Percentiles rank a stretch among this genome's conserved stretches.
These are phyloP conservation scores for Suhomyces terraborum DNA, from an alignment of 1,139 yeast genomes.

Conservation along the genomic window DNA sequence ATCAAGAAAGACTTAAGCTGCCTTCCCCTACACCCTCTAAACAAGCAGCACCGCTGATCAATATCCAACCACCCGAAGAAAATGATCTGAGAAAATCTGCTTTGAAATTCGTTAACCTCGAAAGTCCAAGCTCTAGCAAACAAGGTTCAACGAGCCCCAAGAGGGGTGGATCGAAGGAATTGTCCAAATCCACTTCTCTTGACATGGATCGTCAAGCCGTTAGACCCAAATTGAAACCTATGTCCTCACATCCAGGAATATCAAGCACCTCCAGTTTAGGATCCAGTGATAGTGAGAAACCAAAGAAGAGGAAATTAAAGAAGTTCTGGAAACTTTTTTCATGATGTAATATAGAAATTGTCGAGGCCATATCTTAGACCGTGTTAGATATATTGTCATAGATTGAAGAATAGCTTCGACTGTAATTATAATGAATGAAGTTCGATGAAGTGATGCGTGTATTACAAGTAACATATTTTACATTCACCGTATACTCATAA, in stretches of 20 bases:
- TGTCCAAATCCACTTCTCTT: constrained; percentile 34
- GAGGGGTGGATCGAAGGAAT: constrained; percentile 9
- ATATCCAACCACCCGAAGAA: constrained; percentile 12
- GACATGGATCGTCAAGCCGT: constrained; percentile 23
- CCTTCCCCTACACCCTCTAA: constrained; percentile 11
- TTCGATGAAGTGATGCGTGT: background rate
- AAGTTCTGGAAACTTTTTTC: constrained; percentile 44
- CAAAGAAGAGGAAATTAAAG: constrained; percentile 30
- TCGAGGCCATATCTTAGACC: background rate
- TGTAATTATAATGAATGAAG: background rate
- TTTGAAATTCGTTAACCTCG: constrained; percentile 30
- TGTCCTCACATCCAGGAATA: constrained; percentile 45
- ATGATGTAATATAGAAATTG: constrained; percentile 6
- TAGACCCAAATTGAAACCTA: constrained; percentile 31
- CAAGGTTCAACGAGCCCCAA: constrained; percentile 9
- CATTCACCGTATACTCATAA: no score
- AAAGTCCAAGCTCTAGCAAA: constrained; percentile 13
- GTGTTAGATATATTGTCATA: background rate
- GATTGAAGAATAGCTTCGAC: background rate
- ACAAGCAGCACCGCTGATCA: constrained; percentile 12
- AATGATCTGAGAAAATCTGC: constrained; percentile 14
- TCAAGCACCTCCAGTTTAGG: constrained; percentile 12
- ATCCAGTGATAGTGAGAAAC: constrained; percentile 12
- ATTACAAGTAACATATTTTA: no score
- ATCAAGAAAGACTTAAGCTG: constrained; percentile 5